phyloP scores from a whole-genome alignment of 2,329 filamentous ascomycete genomes.

The Cucurbitaria berberidis region DNA sequence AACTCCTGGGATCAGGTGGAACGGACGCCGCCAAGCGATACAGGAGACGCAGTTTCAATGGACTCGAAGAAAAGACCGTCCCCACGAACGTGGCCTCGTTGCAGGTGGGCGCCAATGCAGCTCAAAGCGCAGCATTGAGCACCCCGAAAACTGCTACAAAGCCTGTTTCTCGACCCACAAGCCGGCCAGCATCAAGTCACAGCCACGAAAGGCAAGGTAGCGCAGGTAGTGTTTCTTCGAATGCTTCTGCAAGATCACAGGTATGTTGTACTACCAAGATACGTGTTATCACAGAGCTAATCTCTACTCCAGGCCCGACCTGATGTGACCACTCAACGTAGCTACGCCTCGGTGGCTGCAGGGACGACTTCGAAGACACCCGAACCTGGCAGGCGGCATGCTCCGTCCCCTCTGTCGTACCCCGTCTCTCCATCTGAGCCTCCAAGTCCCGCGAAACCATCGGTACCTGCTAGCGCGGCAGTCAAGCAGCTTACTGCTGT shows the following conservation, averaged over 20 bases:
- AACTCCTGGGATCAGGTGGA: slow-evolving; percentile 62
- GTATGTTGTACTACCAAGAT: slow-evolving; percentile 28
- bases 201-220: slow-evolving; percentile 48
- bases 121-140: slow-evolving; percentile 19
- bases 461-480: slow-evolving; percentile 66
- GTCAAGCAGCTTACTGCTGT: slow-evolving; percentile 86
- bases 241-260: slow-evolving; percentile 41
- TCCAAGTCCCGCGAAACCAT: slow-evolving; percentile 21
- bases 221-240: slow-evolving; percentile 46
- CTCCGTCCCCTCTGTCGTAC: slow-evolving; percentile 56
- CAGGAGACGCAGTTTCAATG: slow-evolving; percentile 82
- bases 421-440: slow-evolving; percentile 49
- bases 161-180: slow-evolving; percentile 37
- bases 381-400: slow-evolving; percentile 51
- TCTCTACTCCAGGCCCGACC: slow-evolving; percentile 29
- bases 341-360: slow-evolving; percentile 23
- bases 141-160: slow-evolving; percentile 23
- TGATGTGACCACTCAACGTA: slow-evolving; percentile 24
- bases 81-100: slow-evolving; percentile 24
- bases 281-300: neutral
- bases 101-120: slow-evolving; percentile 12
- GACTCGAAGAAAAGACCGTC: slow-evolving; percentile 54
- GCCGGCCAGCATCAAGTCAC: slow-evolving; percentile 42
- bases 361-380: slow-evolving; percentile 36
- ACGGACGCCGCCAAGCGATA: slow-evolving; percentile 76